Evolutionary conservation across 2,329 filamentous ascomycete genomes (phyloP), one percentile per base, ranked within the genome.

Genomic region (Colletotrichum sojae): DNA sequence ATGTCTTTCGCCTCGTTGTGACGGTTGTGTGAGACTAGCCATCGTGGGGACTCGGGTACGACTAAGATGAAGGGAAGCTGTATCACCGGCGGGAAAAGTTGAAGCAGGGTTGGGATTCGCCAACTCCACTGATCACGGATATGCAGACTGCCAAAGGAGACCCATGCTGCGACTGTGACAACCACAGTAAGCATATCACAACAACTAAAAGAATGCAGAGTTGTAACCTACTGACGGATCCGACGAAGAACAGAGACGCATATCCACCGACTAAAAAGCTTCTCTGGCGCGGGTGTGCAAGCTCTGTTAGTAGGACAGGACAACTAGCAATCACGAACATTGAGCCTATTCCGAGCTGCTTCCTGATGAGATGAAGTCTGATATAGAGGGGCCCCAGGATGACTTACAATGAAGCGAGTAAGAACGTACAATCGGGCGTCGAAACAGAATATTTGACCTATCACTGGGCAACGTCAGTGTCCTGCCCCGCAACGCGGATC

Each of bases 101-200:
- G 85, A 2, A 88, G 76, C 48, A 82, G 75, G 2, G 80, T 83
- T 4, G 83, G 83, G 43, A 85, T 81, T 43, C 82, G 77, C 83
- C 83, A 85, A 16, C 76, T 78, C 77, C 80, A 82, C 22, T 63
- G 39, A 9, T 2, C 51, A 15, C 2, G 63, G 8, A 57, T 39
- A 5, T 57, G 53, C 15, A 57, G 52, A 36, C 27, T 63, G 3
- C 53, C 61, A 4, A 57, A 63, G 1, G 61, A 39, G 16, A 51
- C 22, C 61, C 61, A 63, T n/a, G 61, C 52, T 16, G 25, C 40
- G 13, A 55, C 60, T 63, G 9, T 0, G 3, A n/a, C 6, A 16
- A 9, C 48, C 2, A 9, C 48, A 5, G 22, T 62, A 16, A 45
- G 59, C n/a, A 20, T 36, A 10, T 36, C 31, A 2, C 3, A 8